Percentiles rank a stretch among this genome's conserved stretches.
These are phyloP conservation scores for Gentiana macrophylla DNA, from an alignment of 257 asterid genomes.

Conservation along the genomic window DNA sequence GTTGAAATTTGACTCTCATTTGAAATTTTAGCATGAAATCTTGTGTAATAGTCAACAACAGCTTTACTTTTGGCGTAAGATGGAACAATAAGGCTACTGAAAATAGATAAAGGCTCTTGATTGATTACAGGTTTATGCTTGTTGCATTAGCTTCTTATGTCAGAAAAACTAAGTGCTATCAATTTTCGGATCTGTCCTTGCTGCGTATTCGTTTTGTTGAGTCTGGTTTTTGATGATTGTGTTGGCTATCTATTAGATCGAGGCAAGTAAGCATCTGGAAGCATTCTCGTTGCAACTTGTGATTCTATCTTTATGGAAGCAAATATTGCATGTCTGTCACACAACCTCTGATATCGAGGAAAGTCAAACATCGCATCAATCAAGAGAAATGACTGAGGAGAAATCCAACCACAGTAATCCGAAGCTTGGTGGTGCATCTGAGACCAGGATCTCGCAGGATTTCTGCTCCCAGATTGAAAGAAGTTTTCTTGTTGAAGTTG, in stretches of 20 bases:
- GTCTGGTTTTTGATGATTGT: slow-evolving; percentile 7
- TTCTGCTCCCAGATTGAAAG: slow-evolving; percentile 48
- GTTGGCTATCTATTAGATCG: slow-evolving; percentile 29
- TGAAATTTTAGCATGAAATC: too few relatives aligned
- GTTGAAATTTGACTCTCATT: too few relatives aligned
- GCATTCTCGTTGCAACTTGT: slow-evolving; percentile 83
- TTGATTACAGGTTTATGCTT: too few relatives aligned
- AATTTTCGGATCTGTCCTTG: too few relatives aligned
- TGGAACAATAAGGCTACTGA: too few relatives aligned
- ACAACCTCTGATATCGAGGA: slow-evolving; percentile 77
- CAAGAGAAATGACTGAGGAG: slow-evolving; percentile 29
- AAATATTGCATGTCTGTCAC: slow-evolving; percentile 70
- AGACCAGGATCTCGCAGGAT: slow-evolving; percentile 27
- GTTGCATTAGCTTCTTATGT: too few relatives aligned
- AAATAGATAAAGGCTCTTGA: too few relatives aligned
- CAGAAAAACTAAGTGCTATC: too few relatives aligned
- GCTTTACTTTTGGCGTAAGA: too few relatives aligned
- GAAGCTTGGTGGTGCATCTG: slow-evolving; percentile 28
- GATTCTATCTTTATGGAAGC: slow-evolving; percentile 91
- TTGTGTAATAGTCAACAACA: too few relatives aligned
- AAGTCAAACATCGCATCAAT: slow-evolving; percentile 36
- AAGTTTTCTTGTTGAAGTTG: slow-evolving; percentile 73
- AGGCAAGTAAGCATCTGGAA: slow-evolving; percentile 54
- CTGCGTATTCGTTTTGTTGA: neutral
- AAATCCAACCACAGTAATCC: slow-evolving; percentile 21